phyloP scores from a whole-genome alignment of 768 basidiomycete species.

The Rhizopogon vesiculosus region DNA sequence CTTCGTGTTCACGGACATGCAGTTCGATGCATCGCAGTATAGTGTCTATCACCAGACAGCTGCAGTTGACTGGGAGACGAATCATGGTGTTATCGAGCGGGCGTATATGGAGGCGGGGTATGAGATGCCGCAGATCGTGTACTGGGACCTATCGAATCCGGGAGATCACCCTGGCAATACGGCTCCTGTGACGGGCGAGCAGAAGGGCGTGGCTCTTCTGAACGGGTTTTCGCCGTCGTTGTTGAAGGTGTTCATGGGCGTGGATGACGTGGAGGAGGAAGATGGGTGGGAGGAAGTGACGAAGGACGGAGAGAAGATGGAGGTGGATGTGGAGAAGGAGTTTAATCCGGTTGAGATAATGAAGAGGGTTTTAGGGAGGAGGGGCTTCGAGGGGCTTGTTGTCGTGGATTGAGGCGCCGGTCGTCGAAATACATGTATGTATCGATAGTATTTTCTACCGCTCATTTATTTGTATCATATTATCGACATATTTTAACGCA shows the following conservation, averaged over 20 bases:
- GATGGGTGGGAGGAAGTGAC: conserved; percentile 34
- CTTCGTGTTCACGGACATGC: conserved; percentile 79
- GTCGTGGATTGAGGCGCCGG: conserved; percentile 42
- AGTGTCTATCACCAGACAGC: no score
- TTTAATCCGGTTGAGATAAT: conserved; percentile 41
- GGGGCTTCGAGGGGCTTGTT: conserved; percentile 53
- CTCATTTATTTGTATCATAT: neutral
- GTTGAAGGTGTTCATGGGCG: conserved; percentile 71
- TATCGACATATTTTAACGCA: neutral
- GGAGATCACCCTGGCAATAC: conserved; percentile 19
- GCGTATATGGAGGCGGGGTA: conserved; percentile 62
- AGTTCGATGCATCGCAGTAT: conserved; percentile 44
- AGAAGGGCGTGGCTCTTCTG: conserved; percentile 62
- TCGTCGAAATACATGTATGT: neutral
- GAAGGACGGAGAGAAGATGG: conserved; percentile 13
- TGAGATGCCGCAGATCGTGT: conserved; percentile 68
- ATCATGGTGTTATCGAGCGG: conserved; percentile 49
- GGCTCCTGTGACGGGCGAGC: conserved; percentile 46
- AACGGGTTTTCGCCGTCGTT: conserved; percentile 66
- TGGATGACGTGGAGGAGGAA: conserved; percentile 30
- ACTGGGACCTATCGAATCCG: conserved; percentile 52
- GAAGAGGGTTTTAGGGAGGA: conserved; percentile 42
- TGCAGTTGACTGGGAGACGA: conserved; percentile 48
- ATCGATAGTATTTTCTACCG: neutral
- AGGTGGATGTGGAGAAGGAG: conserved; percentile 17